phyloP scores from a whole-genome alignment of 78 protist species.

The Dictyostelium capitatum region DNA sequence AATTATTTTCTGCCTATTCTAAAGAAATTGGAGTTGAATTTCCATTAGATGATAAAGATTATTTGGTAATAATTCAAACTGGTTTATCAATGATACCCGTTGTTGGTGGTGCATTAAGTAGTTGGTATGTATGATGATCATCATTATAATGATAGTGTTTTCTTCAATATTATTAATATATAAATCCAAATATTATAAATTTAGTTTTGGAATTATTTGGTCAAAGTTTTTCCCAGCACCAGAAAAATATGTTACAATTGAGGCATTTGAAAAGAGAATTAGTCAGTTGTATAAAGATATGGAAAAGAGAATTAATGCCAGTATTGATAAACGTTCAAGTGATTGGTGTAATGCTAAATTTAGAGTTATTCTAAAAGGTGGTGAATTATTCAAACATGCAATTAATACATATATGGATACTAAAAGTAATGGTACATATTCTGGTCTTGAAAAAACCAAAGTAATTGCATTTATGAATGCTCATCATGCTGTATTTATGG shows the following conservation, averaged over 20 bases:
- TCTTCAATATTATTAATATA: no score
- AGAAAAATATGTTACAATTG: background rate
- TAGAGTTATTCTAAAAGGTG: background rate
- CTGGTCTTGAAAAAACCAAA: background rate
- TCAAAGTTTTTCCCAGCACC: background rate
- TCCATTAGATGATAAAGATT: background rate
- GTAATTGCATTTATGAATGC: background rate
- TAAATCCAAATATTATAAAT: background rate
- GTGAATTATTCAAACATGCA: background rate
- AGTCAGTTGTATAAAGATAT: background rate
- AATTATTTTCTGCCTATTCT: background rate
- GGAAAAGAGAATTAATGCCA: background rate
- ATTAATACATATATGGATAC: background rate
- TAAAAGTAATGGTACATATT: background rate
- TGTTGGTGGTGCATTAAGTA: background rate
- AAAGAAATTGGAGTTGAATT: background rate
- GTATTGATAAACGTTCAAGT: background rate
- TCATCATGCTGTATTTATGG: background rate
- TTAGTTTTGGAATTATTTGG: slow-evolving; percentile 1
- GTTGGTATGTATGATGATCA: no score
- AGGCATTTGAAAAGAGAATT: background rate
- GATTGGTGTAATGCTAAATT: background rate
- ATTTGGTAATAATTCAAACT: background rate
- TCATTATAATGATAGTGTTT: no score
- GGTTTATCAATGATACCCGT: background rate